phyloP scores from a whole-genome alignment of 2,329 filamentous ascomycete genomes.

The Nemania bipapillata region DNA sequence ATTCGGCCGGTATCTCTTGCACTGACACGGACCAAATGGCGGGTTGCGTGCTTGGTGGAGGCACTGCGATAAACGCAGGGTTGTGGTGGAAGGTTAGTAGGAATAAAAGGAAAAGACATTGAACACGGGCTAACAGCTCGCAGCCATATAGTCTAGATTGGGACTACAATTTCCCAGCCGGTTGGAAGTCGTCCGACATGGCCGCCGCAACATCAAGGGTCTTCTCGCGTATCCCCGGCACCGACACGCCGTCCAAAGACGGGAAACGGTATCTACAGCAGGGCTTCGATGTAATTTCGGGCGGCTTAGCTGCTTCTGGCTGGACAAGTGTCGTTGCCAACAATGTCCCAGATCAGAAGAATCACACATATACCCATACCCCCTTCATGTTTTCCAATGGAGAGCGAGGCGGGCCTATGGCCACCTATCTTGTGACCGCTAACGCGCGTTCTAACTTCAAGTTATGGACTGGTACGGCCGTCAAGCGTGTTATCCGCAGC shows the following conservation, averaged over 20 bases:
- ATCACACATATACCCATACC: conserved; percentile 71
- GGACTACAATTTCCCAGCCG: conserved; percentile 76
- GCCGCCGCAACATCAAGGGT: conserved; percentile 67
- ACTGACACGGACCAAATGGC: conserved; percentile 78
- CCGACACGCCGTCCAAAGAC: conserved; percentile 72
- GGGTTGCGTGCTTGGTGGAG: conserved; percentile 76
- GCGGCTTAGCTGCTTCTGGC: conserved; percentile 68
- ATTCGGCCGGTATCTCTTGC: conserved; percentile 72
- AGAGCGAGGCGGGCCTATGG: conserved; percentile 75
- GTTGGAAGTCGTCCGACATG: conserved; percentile 76
- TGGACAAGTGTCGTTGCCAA: conserved; percentile 73
- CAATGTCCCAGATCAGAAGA: conserved; percentile 69
- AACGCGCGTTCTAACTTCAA: conserved; percentile 71
- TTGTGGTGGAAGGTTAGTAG: conserved; percentile 70
- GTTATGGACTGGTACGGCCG: conserved; percentile 72
- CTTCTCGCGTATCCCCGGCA: conserved; percentile 77
- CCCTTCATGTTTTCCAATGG: conserved; percentile 75
- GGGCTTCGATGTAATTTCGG: conserved; percentile 70
- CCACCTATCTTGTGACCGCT: conserved; percentile 75
- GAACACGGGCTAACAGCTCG: conserved; percentile 32
- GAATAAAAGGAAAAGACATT: background rate
- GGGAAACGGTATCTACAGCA: conserved; percentile 74
- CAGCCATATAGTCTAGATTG: conserved; percentile 72
- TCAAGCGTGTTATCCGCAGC: conserved; percentile 72
- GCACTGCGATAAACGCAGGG: conserved; percentile 73